Conservation (phyloP, 768 basidiomycete species). For the Cytidiella melzeri region DNA sequence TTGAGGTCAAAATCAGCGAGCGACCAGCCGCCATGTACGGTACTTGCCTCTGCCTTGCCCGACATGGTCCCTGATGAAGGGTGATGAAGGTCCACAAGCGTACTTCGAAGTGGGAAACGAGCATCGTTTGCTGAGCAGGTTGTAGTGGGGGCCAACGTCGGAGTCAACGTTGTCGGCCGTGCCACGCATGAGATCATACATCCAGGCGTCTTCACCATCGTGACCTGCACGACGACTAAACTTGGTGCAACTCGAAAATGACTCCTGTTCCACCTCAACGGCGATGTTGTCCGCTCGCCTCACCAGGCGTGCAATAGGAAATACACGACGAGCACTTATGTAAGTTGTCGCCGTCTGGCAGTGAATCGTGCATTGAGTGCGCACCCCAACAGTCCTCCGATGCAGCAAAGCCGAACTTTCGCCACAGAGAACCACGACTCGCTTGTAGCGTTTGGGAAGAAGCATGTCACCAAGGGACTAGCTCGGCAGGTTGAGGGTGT, state of each 20-base stretch:
- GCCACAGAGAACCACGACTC: slow-evolving; percentile 13
- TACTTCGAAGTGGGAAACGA: too few species aligned
- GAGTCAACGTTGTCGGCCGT: too few species aligned
- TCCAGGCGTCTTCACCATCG: background rate
- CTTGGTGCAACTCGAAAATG: background rate
- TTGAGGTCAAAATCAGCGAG: too few species aligned
- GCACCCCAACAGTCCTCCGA: background rate
- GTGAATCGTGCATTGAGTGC: background rate
- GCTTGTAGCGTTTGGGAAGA: slow-evolving; percentile 32
- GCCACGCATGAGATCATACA: too few species aligned
- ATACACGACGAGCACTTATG: too few species aligned
- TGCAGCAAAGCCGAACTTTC: slow-evolving; percentile 1
- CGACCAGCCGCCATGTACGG: too few species aligned
- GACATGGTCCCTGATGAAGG: too few species aligned
- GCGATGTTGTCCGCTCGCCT: background rate
- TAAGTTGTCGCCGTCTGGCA: background rate
- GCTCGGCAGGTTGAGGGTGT: slow-evolving; percentile 43
- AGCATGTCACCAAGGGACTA: slow-evolving; percentile 41
- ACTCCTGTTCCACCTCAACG: background rate
- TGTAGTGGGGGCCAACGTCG: too few species aligned
- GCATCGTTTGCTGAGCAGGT: too few species aligned
- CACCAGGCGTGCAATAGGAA: too few species aligned
- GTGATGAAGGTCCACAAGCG: too few species aligned
- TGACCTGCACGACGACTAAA: background rate
- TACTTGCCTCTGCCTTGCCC: too few species aligned